These are phyloP conservation scores for Pseudotsuga menziesii DNA, from an alignment of 75 land plant species.

Conservation along the genomic window DNA sequence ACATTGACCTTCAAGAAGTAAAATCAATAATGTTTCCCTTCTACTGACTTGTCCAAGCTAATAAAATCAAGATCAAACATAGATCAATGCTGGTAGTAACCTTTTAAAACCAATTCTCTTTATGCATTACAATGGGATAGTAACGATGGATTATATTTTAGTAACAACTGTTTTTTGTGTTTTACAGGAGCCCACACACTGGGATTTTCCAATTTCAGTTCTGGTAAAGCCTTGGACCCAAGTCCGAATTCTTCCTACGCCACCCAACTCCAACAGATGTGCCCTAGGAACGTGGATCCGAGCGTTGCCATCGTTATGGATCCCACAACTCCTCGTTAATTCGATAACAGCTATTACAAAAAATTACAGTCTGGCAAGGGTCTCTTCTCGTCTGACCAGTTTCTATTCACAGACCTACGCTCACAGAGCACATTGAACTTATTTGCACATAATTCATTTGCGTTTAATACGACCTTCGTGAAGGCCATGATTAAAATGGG, in stretches of 20 bases:
- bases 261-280: slow-evolving; percentile 25
- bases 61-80: no score
- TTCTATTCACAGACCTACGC: slow-evolving; percentile 34
- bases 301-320: slow-evolving; percentile 53
- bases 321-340: slow-evolving; percentile 39
- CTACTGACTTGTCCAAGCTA: no score
- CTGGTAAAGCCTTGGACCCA: slow-evolving; percentile 61
- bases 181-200: slow-evolving; percentile 53
- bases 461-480: slow-evolving; percentile 42
- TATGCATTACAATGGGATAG: no score
- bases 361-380: slow-evolving; percentile 50
- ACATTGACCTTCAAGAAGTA: no score
- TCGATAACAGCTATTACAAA: slow-evolving; percentile 61
- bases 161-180: no score
- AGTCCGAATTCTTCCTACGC: slow-evolving; percentile 50
- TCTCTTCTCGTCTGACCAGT: slow-evolving; percentile 53
- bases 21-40: no score
- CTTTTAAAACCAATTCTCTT: no score
- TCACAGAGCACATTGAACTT: slow-evolving; percentile 30
- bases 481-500: slow-evolving; percentile 58
- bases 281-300: slow-evolving; percentile 67
- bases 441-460: slow-evolving; percentile 31
- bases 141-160: no score
- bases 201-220: slow-evolving; percentile 49
- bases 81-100: no score